A percentile compares a stretch with the other conserved stretches of the same genome.
Conservation (phyloP, 306 rosid species). For the Trichosanthes truncata region DNA sequence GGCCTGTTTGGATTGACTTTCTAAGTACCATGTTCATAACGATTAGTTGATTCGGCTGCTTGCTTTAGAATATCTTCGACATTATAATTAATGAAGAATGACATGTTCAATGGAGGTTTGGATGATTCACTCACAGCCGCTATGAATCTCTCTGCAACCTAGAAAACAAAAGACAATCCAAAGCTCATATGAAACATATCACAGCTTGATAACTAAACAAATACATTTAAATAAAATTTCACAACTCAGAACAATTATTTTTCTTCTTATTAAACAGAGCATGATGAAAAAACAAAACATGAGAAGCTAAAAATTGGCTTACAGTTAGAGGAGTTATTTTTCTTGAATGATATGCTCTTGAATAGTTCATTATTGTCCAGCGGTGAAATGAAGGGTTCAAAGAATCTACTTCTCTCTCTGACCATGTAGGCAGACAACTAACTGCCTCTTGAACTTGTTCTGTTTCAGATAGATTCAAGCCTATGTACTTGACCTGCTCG, state of each 20-base stretch:
- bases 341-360: constrained; percentile 55
- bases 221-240: not conserved
- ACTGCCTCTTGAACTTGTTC: constrained; percentile 51
- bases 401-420: constrained; percentile 15
- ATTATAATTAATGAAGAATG: constrained; percentile 59
- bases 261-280: not conserved
- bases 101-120: constrained; percentile 48
- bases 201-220: not conserved
- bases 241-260: not conserved
- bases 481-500: constrained; percentile 45
- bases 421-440: constrained; percentile 40
- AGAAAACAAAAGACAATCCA: not conserved
- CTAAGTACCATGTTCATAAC: constrained; percentile 47
- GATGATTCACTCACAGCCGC: constrained; percentile 48
- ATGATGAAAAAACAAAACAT: not conserved
- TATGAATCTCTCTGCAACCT: constrained; percentile 72
- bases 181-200: not conserved
- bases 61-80: constrained; percentile 58
- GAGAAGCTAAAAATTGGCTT: constrained; percentile 2
- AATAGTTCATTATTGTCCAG: constrained; percentile 74
- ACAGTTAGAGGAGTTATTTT: constrained; percentile 62
- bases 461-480: constrained; percentile 38
- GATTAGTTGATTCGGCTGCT: constrained; percentile 59
- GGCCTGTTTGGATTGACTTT: too few species aligned
- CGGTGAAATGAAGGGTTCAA: constrained; percentile 26